Evolutionary conservation across 148 eudicot species (phyloP).

Genomic region (Chenopodium formosanum): DNA sequence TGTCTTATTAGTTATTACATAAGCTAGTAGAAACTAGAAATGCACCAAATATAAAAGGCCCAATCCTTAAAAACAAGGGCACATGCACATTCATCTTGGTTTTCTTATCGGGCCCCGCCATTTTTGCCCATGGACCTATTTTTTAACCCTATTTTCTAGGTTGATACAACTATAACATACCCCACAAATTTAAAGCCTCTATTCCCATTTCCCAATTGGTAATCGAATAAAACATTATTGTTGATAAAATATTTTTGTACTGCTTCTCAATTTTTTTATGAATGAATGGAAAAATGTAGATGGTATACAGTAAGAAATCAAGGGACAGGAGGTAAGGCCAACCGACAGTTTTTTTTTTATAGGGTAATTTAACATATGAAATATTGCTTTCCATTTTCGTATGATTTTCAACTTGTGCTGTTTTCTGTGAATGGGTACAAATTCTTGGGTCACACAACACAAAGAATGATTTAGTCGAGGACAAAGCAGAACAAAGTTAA

Average conservation of each 20-base stretch:
- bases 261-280: background rate
- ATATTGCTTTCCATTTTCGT: no score
- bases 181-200: no score
- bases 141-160: background rate
- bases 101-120: background rate
- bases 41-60: background rate
- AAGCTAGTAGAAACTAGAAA: background rate
- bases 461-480: no score
- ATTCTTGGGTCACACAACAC: no score
- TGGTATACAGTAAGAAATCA: background rate
- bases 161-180: no score
- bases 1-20: background rate
- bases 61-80: conserved; percentile 3
- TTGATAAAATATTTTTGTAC: background rate
- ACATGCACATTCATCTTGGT: background rate
- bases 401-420: no score
- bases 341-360: background rate
- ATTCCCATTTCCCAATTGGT: background rate
- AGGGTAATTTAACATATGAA: no score
- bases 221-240: background rate
- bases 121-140: background rate
- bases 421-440: no score
- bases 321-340: background rate
- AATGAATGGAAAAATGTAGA: background rate
- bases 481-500: no score